Base-by-base conservation (phyloP, 352 stramenopile species). In the Blastocystis sp. region DNA sequence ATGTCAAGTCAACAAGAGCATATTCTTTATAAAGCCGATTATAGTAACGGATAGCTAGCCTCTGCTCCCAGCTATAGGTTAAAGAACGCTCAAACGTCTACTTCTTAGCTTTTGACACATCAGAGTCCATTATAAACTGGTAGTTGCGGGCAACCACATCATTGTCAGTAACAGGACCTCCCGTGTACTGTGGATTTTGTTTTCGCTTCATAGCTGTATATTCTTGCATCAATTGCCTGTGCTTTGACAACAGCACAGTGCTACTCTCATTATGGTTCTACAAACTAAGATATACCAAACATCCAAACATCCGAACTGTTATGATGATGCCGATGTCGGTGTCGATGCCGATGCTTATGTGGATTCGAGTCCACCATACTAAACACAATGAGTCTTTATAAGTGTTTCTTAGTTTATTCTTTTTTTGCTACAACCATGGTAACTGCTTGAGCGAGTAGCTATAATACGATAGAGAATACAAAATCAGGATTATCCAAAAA, bases 41-140 rank as follows among this genome's bases (percentile, higher is more conserved):
- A 89, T 95, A 95, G 90, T 95, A 95, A 13, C 93, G 92, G 55
- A 94, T 93, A 64, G 93, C 94, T 91, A 95, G 94, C 89, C 93
- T 92, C 90, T 95, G 91, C 53, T 92, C 88, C 93, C 93, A 95
- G 47, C 77, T 88, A 76, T 23, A 23, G 15, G 18, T 76, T 6
- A 79, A 3, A 23, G 15, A 29, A 47, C 3, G 23, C 15, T 26
- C 37, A 13, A 1, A 18, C 37, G 8, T 26, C 2, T 45, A 84
- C 73, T 84, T 84, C 26, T 23, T 29, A 20, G 73, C 73, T 50
- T 69, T 84, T 20, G 20, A 45, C 20, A 47, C 41, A 45, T 84
- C 53, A 11, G 53, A 34, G 54, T 84, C 73, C 73, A 84, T 84
- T 37, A 84, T 84, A 84, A 84, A 84, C n/a, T 64, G 11, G 3